Percentiles rank a stretch among this genome's conserved stretches.
These are phyloP conservation scores for Calophaca sinica DNA, from an alignment of 306 rosid species.

Conservation along the genomic window DNA sequence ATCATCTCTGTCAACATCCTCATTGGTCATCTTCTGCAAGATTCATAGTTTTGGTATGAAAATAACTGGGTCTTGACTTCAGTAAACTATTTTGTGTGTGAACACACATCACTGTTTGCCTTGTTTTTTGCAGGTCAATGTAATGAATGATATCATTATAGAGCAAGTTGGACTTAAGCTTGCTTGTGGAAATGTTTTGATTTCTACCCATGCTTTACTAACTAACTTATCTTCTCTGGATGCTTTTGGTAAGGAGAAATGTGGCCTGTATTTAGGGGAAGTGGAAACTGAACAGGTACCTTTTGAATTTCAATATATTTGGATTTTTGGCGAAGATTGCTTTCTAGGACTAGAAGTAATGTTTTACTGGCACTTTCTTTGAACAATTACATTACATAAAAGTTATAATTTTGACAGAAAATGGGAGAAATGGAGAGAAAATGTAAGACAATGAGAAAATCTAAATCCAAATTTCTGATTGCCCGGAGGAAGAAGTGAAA, in stretches of 20 bases:
- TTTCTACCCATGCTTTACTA: conserved; percentile 62
- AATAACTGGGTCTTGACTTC: conserved; percentile 38
- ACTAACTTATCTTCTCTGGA: conserved; percentile 60
- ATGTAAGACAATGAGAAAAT: not conserved
- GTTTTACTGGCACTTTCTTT: conserved; percentile 13
- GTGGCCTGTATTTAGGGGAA: conserved; percentile 51
- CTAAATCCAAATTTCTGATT: not conserved
- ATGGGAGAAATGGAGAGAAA: not conserved
- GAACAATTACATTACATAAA: not conserved
- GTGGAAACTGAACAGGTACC: conserved; percentile 66
- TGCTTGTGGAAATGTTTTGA: conserved; percentile 61
- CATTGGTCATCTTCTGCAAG: conserved; percentile 71
- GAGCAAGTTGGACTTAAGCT: conserved; percentile 66
- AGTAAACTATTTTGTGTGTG: not conserved
- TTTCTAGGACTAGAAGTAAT: not conserved
- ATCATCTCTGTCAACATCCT: conserved; percentile 73
- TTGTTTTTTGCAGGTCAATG: conserved; percentile 64
- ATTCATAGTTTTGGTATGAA: conserved; percentile 70
- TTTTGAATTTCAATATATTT: conserved; percentile 14
- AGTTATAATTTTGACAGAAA: conserved; percentile 1
- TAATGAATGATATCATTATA: conserved; percentile 61
- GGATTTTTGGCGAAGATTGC: not conserved
- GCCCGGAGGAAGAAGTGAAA: too few species aligned
- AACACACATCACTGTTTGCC: conserved; percentile 10
- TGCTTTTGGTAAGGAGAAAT: conserved; percentile 50